Percentiles rank a stretch among this genome's conserved stretches.
phyloP scores from a whole-genome alignment of 257 asterid species.

The Petunia axillaris region DNA sequence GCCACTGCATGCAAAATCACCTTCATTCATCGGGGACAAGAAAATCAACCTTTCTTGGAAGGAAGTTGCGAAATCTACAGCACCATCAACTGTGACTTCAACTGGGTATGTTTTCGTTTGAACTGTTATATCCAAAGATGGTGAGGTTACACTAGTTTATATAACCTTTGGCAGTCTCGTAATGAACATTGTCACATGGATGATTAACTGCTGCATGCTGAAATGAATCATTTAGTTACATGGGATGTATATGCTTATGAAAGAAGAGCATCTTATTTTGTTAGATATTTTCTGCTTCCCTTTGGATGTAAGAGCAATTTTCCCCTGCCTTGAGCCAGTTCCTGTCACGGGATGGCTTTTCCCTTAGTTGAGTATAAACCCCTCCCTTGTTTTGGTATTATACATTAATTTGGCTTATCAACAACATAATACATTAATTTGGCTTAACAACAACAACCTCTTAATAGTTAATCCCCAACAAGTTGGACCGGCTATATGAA shows the following conservation, averaged over 20 bases:
- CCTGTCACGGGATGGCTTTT: no score
- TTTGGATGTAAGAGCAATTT: background rate
- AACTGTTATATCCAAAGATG: background rate
- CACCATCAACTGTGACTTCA: slow-evolving; percentile 46
- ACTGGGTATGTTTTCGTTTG: slow-evolving; percentile 57
- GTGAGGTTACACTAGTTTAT: background rate
- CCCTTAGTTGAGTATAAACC: background rate
- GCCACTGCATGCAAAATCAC: slow-evolving; percentile 82
- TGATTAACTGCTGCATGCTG: background rate
- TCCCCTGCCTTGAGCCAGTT: background rate
- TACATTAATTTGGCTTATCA: background rate
- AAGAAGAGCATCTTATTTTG: background rate
- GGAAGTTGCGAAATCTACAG: slow-evolving; percentile 61
- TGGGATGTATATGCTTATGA: background rate
- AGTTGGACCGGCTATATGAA: no score
- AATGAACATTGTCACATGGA: slow-evolving; percentile 6
- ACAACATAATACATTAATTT: no score
- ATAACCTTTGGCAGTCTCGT: background rate
- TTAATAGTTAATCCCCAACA: no score
- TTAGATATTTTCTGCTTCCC: background rate
- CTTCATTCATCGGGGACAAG: slow-evolving; percentile 85
- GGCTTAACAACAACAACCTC: no score
- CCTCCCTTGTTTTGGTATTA: background rate
- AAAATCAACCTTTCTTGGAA: slow-evolving; percentile 81
- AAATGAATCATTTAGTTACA: background rate